Base-by-base conservation (phyloP, 2,329 filamentous ascomycete genomes). In the Myotisia sp. region DNA sequence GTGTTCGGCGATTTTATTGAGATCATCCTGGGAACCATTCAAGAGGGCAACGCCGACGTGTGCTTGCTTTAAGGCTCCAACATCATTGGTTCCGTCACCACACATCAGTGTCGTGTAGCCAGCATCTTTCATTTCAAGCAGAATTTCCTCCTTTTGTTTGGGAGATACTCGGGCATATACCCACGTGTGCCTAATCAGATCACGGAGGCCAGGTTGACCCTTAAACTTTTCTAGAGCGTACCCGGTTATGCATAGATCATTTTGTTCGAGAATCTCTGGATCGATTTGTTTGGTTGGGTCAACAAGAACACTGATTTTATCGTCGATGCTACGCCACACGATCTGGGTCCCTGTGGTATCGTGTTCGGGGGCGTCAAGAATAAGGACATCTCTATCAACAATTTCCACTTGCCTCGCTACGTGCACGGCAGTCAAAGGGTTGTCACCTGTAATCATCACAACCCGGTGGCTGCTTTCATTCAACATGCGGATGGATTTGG, bases 51-150 rank as follows among this genome's bases (percentile, higher is more conserved):
- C 82, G 59, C 90, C 90, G 43, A 98, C 85, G 53, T 98, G 90
- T 26, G 90, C 90, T 62, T 98, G 90, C 67, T 98, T 98, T 51
- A 98, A 66, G 28, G 90, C 90, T 44, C 90, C 90, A 36, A 98
- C 90, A 52, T 98, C 90, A 57, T 98, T 98, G 36, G 90, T 98
- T 43, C 90, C 90, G 51, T 98, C 90, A 58, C 90, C 90, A 48
- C 86, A 92, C 90, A 98, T 98, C 42, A 98, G 71, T 19, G 90
- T 98, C 41, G 90, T 94, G 64, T 98, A 98, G 32, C 90, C 90
- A 63, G 84, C 81, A 50, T 93, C 86, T 63, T 93, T 94, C 42
- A 95, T 73, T 23, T 90, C 90, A 14, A 93, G 72, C n/a, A 98
- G 69, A 51, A 98, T 95, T 36, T 95, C 86, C 58, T 98, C 90